phyloP scores from a whole-genome alignment of 805 yeast species.

The Starmerella bombicola region DNA sequence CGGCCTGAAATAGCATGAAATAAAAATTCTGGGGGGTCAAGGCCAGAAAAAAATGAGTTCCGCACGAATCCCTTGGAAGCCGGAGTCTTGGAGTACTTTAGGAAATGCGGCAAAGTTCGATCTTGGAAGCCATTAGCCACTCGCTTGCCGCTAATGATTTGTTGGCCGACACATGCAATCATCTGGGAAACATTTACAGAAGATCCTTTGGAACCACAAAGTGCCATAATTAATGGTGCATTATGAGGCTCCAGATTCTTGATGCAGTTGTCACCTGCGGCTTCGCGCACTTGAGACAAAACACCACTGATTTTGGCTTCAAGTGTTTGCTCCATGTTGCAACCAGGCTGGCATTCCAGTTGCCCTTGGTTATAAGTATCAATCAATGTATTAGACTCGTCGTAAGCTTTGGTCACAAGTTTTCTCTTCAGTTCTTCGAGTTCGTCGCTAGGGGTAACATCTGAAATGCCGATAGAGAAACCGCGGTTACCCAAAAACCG shows the following conservation, averaged over 20 bases:
- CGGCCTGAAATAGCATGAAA: slow-evolving; percentile 99
- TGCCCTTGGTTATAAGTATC: slow-evolving; percentile 66
- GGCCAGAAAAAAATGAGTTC: slow-evolving; percentile 87
- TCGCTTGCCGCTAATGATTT: slow-evolving; percentile 95
- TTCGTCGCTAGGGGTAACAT: slow-evolving; percentile 83
- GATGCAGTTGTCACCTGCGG: slow-evolving; percentile 96
- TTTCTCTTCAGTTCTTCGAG: slow-evolving; percentile 67
- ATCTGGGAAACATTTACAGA: slow-evolving; percentile 95
- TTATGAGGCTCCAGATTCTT: slow-evolving; percentile 76
- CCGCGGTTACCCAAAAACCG: slow-evolving; percentile 90
- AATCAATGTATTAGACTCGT: slow-evolving; percentile 83
- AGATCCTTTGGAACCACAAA: slow-evolving; percentile 98
- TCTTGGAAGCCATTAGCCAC: slow-evolving; percentile 99
- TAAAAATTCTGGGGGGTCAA: slow-evolving; percentile 90
- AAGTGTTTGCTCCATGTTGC: slow-evolving; percentile 94
- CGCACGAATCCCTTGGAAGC: slow-evolving; percentile 96
- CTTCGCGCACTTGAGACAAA: slow-evolving; percentile 93
- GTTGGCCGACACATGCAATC: slow-evolving; percentile 98
- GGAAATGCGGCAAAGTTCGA: slow-evolving; percentile 92
- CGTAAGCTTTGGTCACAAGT: slow-evolving; percentile 82
- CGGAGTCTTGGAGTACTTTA: slow-evolving; percentile 90
- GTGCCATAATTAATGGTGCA: slow-evolving; percentile 97
- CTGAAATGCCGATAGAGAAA: slow-evolving; percentile 92
- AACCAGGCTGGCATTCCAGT: slow-evolving; percentile 96
- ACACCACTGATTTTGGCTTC: slow-evolving; percentile 97